Percentiles rank a stretch among this genome's conserved stretches.
Evolutionary conservation across 768 basidiomycete genomes (phyloP).

Genomic region (Rhizopogon vinicolor): DNA sequence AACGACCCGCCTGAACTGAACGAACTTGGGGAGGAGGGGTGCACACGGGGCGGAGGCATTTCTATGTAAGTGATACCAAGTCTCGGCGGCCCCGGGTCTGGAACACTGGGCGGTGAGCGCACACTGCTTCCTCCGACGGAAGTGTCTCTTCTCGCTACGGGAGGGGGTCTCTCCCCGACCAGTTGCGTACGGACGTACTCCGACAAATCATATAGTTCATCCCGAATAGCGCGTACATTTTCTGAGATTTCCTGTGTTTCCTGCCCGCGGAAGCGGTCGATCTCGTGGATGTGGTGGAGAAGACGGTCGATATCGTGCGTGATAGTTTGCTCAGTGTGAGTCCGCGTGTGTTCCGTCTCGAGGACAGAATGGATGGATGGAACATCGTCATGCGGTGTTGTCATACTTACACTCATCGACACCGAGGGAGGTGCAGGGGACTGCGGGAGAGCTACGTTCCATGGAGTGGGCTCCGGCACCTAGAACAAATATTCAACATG

Average conservation of each 20-base stretch:
- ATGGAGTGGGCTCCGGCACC: constrained; percentile 20
- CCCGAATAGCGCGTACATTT: constrained; percentile 65
- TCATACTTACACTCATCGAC: constrained; percentile 44
- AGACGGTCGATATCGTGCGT: constrained; percentile 51
- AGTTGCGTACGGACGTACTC: constrained; percentile 44
- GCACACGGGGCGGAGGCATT: constrained; percentile 39
- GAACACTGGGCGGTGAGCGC: constrained; percentile 27
- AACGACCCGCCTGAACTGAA: constrained; percentile 35
- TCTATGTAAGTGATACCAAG: constrained; percentile 26
- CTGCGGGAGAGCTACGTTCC: constrained; percentile 22
- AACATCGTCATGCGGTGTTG: constrained; percentile 40
- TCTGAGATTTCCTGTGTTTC: constrained; percentile 63
- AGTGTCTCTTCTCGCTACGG: constrained; percentile 30
- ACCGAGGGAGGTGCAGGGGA: constrained; percentile 30
- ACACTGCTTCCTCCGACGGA: constrained; percentile 42
- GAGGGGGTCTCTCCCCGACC: constrained; percentile 13
- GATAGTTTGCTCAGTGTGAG: constrained; percentile 37
- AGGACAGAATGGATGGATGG: constrained; percentile 47
- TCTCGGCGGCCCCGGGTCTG: constrained; percentile 17
- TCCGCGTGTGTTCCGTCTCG: constrained; percentile 37
- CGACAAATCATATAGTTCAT: constrained; percentile 63
- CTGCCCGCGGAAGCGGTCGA: constrained; percentile 57
- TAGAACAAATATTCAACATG: constrained; percentile 25
- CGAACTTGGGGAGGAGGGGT: constrained; percentile 37
- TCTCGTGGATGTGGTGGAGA: constrained; percentile 53